Percentiles rank a stretch among this genome's conserved stretches.
phyloP scores from a whole-genome alignment of 129 eudicot species.

The Flaveria bidentis region DNA sequence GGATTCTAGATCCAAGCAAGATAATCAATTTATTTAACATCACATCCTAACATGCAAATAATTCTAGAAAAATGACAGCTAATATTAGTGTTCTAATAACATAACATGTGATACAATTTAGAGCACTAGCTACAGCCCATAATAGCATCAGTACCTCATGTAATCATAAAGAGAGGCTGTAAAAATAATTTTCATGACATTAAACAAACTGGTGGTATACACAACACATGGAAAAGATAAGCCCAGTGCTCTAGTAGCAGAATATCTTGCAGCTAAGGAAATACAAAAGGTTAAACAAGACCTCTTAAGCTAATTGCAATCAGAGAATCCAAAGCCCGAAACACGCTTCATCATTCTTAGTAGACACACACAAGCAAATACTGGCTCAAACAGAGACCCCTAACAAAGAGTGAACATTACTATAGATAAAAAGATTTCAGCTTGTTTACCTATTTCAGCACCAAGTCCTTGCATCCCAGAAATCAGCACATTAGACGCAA shows the following conservation, averaged over 20 bases:
- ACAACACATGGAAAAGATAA: neutral
- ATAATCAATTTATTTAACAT: slow-evolving; percentile 7
- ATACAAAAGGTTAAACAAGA: neutral
- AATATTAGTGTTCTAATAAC: neutral
- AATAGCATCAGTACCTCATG: neutral
- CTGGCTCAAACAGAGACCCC: no score
- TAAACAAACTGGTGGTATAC: neutral
- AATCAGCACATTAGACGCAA: slow-evolving; percentile 83
- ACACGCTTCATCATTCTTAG: neutral
- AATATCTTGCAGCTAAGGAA: neutral
- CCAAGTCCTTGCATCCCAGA: slow-evolving; percentile 99
- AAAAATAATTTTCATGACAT: slow-evolving; percentile 9
- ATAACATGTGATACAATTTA: neutral
- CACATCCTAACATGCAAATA: neutral
- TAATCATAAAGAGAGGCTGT: neutral
- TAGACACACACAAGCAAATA: neutral
- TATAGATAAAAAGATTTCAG: neutral
- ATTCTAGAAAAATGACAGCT: neutral
- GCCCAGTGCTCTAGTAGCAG: no score
- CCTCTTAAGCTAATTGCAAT: neutral
- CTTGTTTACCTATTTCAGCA: slow-evolving; percentile 74
- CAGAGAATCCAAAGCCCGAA: neutral
- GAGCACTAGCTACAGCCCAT: neutral
- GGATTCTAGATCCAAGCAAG: neutral
- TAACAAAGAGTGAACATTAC: no score